Evolutionary conservation across 257 asterid genomes (phyloP).

Genomic region (Salvia splendens): DNA sequence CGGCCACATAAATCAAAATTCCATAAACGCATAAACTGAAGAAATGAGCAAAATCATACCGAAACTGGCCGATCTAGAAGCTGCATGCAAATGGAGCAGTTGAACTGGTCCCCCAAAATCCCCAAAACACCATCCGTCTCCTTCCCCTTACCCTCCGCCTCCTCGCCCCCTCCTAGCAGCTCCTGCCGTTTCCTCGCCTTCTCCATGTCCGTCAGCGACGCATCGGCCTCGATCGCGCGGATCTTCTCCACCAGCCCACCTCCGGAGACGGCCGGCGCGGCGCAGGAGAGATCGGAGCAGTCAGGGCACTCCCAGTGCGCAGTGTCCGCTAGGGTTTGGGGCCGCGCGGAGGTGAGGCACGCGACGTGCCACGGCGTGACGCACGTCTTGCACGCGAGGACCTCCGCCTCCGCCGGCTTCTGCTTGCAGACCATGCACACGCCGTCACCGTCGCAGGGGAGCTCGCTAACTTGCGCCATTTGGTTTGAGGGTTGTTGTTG

Average conservation of each 20-base stretch:
- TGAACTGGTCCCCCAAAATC: conserved; percentile 62
- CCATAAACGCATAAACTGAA: conserved; percentile 10
- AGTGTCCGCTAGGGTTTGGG: conserved; percentile 52
- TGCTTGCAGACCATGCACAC: conserved; percentile 75
- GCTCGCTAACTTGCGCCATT: conserved; percentile 66
- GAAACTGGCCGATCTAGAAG: conserved; percentile 84
- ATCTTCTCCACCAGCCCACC: conserved; percentile 61
- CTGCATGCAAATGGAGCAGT: conserved; percentile 95
- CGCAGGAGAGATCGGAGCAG: conserved; percentile 47
- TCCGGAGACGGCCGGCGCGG: conserved; percentile 31
- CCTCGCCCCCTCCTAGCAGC: conserved; percentile 49
- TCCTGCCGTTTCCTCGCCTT: conserved; percentile 83
- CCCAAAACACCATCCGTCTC: conserved; percentile 39
- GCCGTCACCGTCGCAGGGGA: conserved; percentile 89
- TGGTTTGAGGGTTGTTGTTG: no score
- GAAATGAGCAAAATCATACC: conserved; percentile 41
- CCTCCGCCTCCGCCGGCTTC: conserved; percentile 50
- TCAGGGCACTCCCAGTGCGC: conserved; percentile 82
- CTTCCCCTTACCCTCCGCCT: conserved; percentile 4
- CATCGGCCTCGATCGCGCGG: conserved; percentile 68
- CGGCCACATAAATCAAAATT: conserved; percentile 21
- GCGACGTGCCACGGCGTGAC: conserved; percentile 80
- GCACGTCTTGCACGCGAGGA: conserved; percentile 71
- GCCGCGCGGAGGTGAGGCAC: conserved; percentile 53
- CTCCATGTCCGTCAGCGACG: conserved; percentile 59